Evolutionary conservation across 2,329 filamentous ascomycete genomes (phyloP).

Genomic region (Pyrenochaeta sp.): DNA sequence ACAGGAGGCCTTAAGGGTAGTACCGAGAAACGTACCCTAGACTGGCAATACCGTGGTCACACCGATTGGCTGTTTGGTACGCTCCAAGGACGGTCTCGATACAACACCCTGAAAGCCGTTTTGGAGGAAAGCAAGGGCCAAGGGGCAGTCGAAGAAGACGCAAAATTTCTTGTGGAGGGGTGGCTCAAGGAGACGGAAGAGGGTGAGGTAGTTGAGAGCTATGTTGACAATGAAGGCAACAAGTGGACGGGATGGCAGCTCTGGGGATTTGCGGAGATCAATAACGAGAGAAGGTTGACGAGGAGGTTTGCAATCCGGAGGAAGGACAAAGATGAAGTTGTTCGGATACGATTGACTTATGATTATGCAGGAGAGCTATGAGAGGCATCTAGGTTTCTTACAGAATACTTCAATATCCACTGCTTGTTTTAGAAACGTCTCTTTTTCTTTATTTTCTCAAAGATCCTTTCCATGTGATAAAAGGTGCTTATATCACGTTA

Average conservation of each 20-base stretch:
- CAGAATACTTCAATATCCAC: too few relatives aligned
- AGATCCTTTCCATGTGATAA: too few relatives aligned
- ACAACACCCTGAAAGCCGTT: slow-evolving; percentile 47
- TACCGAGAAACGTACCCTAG: slow-evolving; percentile 64
- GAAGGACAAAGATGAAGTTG: slow-evolving; percentile 38
- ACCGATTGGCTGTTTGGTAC: slow-evolving; percentile 81
- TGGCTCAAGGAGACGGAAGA: slow-evolving; percentile 42
- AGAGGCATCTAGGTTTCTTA: too few relatives aligned
- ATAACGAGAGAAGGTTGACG: slow-evolving; percentile 40
- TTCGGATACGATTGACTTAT: slow-evolving; percentile 44
- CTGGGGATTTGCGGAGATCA: slow-evolving; percentile 44
- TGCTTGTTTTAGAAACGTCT: background rate
- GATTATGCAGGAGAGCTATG: slow-evolving; percentile 39
- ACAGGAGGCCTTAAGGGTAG: slow-evolving; percentile 77
- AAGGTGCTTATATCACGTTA: background rate
- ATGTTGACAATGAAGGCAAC: slow-evolving; percentile 42
- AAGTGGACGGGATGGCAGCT: slow-evolving; percentile 49
- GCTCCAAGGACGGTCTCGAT: slow-evolving; percentile 68
- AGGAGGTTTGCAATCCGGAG: slow-evolving; percentile 46
- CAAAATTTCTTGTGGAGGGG: slow-evolving; percentile 31
- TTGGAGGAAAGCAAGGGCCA: slow-evolving; percentile 31
- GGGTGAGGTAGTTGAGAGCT: slow-evolving; percentile 46
- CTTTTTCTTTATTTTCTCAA: too few relatives aligned
- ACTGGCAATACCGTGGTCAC: slow-evolving; percentile 71
- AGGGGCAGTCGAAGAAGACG: slow-evolving; percentile 29